Percentiles rank a stretch among this genome's conserved stretches.
Evolutionary conservation across 257 asterid species (phyloP).

Genomic region (Nicotiana sylvestris): DNA sequence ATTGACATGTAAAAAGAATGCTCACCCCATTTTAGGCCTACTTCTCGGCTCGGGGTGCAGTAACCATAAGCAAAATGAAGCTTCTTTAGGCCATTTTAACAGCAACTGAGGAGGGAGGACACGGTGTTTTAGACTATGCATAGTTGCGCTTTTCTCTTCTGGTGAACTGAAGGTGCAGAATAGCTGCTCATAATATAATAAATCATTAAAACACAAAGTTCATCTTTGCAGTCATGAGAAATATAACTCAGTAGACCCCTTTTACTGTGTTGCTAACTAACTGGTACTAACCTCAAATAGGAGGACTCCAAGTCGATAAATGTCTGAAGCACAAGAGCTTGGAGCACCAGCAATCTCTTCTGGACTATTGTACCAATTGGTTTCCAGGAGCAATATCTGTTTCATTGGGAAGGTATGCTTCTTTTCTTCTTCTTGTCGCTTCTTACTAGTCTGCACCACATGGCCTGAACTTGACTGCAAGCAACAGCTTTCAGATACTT

Average conservation of each 20-base stretch:
- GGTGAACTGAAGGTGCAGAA: slow-evolving; percentile 63
- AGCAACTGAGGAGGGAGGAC: slow-evolving; percentile 94
- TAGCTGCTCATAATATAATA: slow-evolving; percentile 49
- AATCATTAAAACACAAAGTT: slow-evolving; percentile 2
- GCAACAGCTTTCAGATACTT: slow-evolving; percentile 40
- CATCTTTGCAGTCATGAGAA: slow-evolving; percentile 4
- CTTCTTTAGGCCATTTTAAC: slow-evolving; percentile 96
- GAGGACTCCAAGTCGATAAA: slow-evolving; percentile 87
- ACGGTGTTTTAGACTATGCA: slow-evolving; percentile 84
- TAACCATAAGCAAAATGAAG: slow-evolving; percentile 94
- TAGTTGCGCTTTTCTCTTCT: slow-evolving; percentile 71
- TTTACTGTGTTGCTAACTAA: neutral
- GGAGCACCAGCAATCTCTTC: slow-evolving; percentile 64
- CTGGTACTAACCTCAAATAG: slow-evolving; percentile 74
- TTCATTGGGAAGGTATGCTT: slow-evolving; percentile 77
- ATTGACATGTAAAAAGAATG: slow-evolving; percentile 3
- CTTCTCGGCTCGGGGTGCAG: slow-evolving; percentile 83
- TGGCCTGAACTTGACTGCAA: slow-evolving; percentile 38
- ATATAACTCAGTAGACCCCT: neutral
- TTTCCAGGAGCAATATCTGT: slow-evolving; percentile 72
- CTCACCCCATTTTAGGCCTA: slow-evolving; percentile 81
- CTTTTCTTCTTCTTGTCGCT: slow-evolving; percentile 42
- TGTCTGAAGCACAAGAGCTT: slow-evolving; percentile 67
- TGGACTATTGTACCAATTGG: slow-evolving; percentile 77
- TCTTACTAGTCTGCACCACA: slow-evolving; percentile 25